Base-by-base conservation (phyloP, 306 rosid species). In the Cucurbita maxima region DNA sequence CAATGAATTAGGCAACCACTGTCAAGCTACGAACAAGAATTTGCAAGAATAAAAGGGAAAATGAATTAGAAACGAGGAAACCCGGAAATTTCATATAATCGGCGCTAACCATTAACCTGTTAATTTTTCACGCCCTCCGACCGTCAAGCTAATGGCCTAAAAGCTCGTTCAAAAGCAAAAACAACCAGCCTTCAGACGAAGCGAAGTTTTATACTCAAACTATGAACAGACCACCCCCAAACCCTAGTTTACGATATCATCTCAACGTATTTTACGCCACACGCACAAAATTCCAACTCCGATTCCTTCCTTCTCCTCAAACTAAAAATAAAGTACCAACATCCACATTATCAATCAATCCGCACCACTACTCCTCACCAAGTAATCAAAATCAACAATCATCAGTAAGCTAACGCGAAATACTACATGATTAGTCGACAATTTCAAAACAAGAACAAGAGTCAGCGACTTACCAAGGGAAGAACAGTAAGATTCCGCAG, bases 391-490 rank as follows among this genome's bases (percentile, higher is more conserved):
- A 48, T 57, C 63, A 63, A 64, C 44, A 78, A 34, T 15, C 45
- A 53, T 38, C 62, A 75, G 53, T n/a, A 44, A 11, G 54, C 11
- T 38, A 5, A 63, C 19, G 14, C 70, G 2, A 62, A 43, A 62
- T 14, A 41, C 19, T 14, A 41, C 44, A 34, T 43, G 51, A 43
- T 18, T 64, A 52, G 52, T 43, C 48, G 14, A 45, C 19, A 68
- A 68, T 20, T 67, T 68, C 20, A 68, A 61, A 14, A 68, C 0
- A 67, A 81, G 63, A 66, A 25, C 19, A 10, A 59, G 67, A 79
- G 76, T 80, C 76, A 77, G 73, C 60, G 41, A 78, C 76, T 69
- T 81, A 82, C 88, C 83, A 66, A 77, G 7, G 18, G 30, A 60
- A 36, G 45, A 60, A 7, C 0, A 7, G 34, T 20, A 67, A 45